Evolutionary conservation across 495 filamentous ascomycete genomes (phyloP).

Genomic region (Neurospora sp.): DNA sequence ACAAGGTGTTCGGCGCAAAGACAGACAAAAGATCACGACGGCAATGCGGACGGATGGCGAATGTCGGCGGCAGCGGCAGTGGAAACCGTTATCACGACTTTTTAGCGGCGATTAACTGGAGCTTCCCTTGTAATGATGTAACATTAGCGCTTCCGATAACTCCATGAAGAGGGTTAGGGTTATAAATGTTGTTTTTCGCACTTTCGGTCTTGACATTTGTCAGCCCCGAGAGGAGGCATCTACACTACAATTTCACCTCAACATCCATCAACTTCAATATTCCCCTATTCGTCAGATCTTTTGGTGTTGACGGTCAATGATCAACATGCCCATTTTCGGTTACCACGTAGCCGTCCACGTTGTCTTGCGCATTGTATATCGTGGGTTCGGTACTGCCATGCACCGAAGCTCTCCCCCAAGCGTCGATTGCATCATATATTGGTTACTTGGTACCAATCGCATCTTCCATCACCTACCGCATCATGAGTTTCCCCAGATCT

Average conservation of each 20-base stretch:
- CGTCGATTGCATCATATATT: not conserved
- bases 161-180: not conserved
- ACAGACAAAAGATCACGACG: not conserved
- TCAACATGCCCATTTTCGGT: not conserved
- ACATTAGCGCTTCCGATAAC: not conserved
- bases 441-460: not conserved
- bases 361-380: not conserved
- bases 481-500: not conserved
- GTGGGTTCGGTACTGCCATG: not conserved
- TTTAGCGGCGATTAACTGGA: not conserved
- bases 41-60: constrained; percentile 1
- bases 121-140: not conserved
- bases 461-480: not conserved
- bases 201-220: not conserved
- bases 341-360: not conserved
- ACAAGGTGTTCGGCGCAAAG: not conserved
- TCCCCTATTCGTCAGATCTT: no score
- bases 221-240: not conserved
- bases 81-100: not conserved
- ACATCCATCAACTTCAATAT: not conserved
- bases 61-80: constrained; percentile 1
- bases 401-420: not conserved
- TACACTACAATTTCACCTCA: not conserved
- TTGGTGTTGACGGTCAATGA: not conserved
- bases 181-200: not conserved